These are phyloP conservation scores for Pelargonium nanum DNA, from an alignment of 345 rosid genomes.

Conservation along the genomic window DNA sequence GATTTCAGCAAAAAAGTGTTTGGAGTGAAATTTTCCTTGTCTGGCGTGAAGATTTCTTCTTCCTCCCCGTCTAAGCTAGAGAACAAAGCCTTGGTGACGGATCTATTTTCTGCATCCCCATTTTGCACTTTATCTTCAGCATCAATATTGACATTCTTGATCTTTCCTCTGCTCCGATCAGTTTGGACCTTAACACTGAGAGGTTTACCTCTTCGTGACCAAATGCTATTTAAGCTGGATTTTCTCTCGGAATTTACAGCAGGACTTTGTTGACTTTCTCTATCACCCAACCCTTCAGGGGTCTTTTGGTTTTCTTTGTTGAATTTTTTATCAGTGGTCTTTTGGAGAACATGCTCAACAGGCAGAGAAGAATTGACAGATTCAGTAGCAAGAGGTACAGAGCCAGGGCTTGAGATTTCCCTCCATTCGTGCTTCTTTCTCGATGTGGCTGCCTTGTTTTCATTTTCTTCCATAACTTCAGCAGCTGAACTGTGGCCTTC, in stretches of 20 bases:
- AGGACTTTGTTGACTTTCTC: slow-evolving; percentile 27
- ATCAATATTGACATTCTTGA: slow-evolving; percentile 13
- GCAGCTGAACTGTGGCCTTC: not conserved
- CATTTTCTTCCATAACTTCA: slow-evolving; percentile 9
- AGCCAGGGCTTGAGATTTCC: not conserved
- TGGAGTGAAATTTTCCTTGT: slow-evolving; percentile 77
- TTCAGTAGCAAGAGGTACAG: slow-evolving; percentile 7
- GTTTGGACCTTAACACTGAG: slow-evolving; percentile 48
- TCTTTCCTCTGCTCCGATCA: slow-evolving; percentile 30
- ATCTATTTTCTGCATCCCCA: slow-evolving; percentile 19
- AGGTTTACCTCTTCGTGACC: slow-evolving; percentile 80
- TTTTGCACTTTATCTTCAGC: slow-evolving; percentile 22
- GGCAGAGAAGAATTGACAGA: slow-evolving; percentile 11
- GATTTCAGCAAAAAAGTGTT: slow-evolving; percentile 34
- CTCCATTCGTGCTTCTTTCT: slow-evolving; percentile 6
- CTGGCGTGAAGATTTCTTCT: slow-evolving; percentile 56
- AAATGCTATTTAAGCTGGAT: slow-evolving; percentile 30
- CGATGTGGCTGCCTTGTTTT: slow-evolving; percentile 2
- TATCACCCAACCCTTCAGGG: slow-evolving; percentile 15
- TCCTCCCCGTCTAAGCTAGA: slow-evolving; percentile 25
- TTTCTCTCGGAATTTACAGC: slow-evolving; percentile 19
- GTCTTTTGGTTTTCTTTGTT: slow-evolving; percentile 30
- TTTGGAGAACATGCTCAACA: slow-evolving; percentile 6
- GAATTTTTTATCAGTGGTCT: slow-evolving; percentile 9
- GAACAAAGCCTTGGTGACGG: slow-evolving; percentile 11